Conservation (phyloP, 108 stramenopile species). For the Stephanodiscus triporus region DNA sequence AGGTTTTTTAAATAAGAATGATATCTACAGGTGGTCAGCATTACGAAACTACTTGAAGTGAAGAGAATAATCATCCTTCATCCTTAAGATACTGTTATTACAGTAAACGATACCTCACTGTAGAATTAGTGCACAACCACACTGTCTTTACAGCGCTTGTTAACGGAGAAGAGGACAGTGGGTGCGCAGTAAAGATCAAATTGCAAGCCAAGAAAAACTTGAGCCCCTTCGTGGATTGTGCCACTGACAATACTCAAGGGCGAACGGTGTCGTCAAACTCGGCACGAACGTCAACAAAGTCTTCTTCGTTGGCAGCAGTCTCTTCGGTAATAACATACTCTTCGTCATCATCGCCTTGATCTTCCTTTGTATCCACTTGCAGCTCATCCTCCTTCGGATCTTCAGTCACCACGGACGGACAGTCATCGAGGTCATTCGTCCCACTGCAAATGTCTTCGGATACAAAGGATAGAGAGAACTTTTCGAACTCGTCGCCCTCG, state of each 20-base stretch:
- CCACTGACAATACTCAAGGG: background rate
- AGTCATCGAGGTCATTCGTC: constrained; percentile 18
- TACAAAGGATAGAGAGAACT: constrained; percentile 9
- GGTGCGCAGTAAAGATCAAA: background rate
- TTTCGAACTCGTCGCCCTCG: background rate
- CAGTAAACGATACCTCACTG: no score
- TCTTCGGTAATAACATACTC: constrained; percentile 30
- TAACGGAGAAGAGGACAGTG: background rate
- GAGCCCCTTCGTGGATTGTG: background rate
- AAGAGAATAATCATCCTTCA: no score
- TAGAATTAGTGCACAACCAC: background rate
- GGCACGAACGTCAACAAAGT: constrained; percentile 28
- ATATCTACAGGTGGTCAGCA: no score
- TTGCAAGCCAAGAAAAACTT: background rate
- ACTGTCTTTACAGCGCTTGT: background rate
- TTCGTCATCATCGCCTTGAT: background rate
- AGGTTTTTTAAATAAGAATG: no score
- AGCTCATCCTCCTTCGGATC: constrained; percentile 7
- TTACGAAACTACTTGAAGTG: no score
- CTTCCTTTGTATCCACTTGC: constrained; percentile 1
- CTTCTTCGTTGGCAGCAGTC: constrained; percentile 9
- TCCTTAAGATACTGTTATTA: no score
- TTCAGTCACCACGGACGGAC: constrained; percentile 26
- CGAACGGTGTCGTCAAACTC: constrained; percentile 2
- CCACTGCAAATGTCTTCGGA: constrained; percentile 13